Base-by-base conservation (phyloP, 345 rosid genomes). In the Rhodomyrtus tomentosa region DNA sequence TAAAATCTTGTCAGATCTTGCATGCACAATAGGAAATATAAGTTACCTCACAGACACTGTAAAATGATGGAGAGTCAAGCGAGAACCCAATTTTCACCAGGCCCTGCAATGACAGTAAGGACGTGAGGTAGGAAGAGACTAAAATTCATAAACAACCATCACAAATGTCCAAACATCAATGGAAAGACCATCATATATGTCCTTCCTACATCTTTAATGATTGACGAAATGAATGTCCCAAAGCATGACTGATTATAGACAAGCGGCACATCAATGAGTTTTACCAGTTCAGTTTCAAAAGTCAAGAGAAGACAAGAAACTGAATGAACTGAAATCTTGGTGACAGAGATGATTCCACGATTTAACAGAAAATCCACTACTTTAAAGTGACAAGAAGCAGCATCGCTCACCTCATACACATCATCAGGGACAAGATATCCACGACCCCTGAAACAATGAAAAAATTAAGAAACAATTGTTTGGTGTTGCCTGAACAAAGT, bases 31-130 rank as follows among this genome's bases (percentile, higher is more conserved):
- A 68, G 12, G 24, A 68, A 32, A 16, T 18, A 83, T n/a, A 58
- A 58, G 50, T 88, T 86, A 94, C 96, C 94, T 94, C 94, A 87
- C 95, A 94, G 16, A 87, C 91, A 7, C 93, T 90, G 88, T 91
- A 93, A 85, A 92, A 93, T 62, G 96, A 89, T 11, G 96, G 96
- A 82, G 93, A 86, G 85, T 93, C 96, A 72, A 94, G 83, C 1
- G 92, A 84, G 89, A 92, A 93, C 81, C 95, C 96, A 81, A 92
- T 89, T 87, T 94, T 94, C 84, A 84, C 85, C 90, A 94, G 87
- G 82, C 90, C 95, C 95, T 94, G 93, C 45, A 87, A 87, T 38
- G 72, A 76, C 59, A 83, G 38, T 1, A 72, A 5, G 25, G 6
- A 32, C 45, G 8, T 68, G 76, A 68, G 42, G 76, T 45, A 18